These are phyloP conservation scores for Trametes pubescens DNA, from an alignment of 1,284 basidiomycete genomes.

Conservation along the genomic window DNA sequence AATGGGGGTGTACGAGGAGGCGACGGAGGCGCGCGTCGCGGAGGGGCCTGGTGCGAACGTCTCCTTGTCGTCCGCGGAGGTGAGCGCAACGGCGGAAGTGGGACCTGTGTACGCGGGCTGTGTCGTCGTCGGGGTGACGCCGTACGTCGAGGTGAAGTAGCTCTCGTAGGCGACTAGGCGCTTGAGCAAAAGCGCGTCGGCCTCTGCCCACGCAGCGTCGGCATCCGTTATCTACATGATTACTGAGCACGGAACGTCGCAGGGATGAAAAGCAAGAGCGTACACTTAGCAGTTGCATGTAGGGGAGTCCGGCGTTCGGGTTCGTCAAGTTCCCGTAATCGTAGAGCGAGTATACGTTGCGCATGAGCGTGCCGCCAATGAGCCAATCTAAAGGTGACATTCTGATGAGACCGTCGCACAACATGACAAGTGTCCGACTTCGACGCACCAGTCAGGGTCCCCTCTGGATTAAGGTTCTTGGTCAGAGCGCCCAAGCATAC, in stretches of 20 bases:
- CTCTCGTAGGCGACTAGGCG: slow-evolving; percentile 1
- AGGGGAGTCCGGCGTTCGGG: slow-evolving; percentile 14
- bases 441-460: background rate
- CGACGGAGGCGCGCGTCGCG: background rate
- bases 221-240: slow-evolving; percentile 12
- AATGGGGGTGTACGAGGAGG: no score
- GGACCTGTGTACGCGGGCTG: slow-evolving; percentile 4
- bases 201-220: slow-evolving; percentile 15
- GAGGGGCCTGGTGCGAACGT: slow-evolving; percentile 3
- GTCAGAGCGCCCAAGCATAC: slow-evolving; percentile 4
- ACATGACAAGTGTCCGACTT: background rate
- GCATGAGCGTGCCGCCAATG: slow-evolving; percentile 23
- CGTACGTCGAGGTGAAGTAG: slow-evolving; percentile 7
- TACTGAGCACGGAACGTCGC: background rate
- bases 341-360: slow-evolving; percentile 26
- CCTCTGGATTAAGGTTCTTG: background rate
- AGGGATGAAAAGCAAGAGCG: background rate
- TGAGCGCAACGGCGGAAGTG: slow-evolving; percentile 3
- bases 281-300: slow-evolving; percentile 28
- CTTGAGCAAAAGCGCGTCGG: slow-evolving; percentile 3
- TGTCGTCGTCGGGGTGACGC: slow-evolving; percentile 3
- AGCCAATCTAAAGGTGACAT: slow-evolving; percentile 11
- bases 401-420: background rate
- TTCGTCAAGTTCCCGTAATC: slow-evolving; percentile 20
- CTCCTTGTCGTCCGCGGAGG: slow-evolving; percentile 7